These are phyloP conservation scores for Phytophthora gonapodyides DNA, from an alignment of 352 stramenopile species.

Conservation along the genomic window DNA sequence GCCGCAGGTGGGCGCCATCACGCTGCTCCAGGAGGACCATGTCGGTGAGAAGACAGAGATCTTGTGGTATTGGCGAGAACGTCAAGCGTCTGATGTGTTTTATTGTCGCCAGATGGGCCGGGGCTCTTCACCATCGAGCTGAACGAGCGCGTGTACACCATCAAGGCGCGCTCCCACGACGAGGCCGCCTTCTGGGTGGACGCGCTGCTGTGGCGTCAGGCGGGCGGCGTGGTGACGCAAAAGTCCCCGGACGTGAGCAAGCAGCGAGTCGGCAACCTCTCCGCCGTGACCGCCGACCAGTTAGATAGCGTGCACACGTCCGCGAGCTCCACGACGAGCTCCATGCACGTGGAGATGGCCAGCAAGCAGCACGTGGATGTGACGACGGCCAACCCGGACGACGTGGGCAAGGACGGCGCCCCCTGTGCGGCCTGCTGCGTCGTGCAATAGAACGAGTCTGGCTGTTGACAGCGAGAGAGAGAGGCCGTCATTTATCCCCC, in stretches of 20 bases:
- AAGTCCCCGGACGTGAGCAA: slow-evolving; percentile 66
- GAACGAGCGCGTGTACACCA: slow-evolving; percentile 91
- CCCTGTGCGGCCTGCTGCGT: slow-evolving; percentile 69
- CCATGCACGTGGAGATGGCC: slow-evolving; percentile 32
- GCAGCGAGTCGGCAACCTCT: slow-evolving; percentile 42
- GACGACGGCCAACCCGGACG: slow-evolving; percentile 15
- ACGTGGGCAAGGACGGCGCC: slow-evolving; percentile 52
- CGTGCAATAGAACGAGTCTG: slow-evolving; percentile 57
- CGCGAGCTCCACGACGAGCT: slow-evolving; percentile 27
- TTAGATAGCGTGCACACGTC: slow-evolving; percentile 34
- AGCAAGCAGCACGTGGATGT: slow-evolving; percentile 37
- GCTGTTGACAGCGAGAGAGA: slow-evolving; percentile 14
- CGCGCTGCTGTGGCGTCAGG: slow-evolving; percentile 83
- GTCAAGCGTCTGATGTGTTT: slow-evolving; percentile 14
- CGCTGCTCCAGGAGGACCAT: slow-evolving; percentile 72
- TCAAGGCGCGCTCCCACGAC: slow-evolving; percentile 87
- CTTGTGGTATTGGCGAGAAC: not conserved
- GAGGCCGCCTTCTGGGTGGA: slow-evolving; percentile 90
- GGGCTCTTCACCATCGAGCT: slow-evolving; percentile 90
- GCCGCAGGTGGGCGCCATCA: slow-evolving; percentile 90
- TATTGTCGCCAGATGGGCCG: slow-evolving; percentile 56
- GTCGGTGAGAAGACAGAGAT: slow-evolving; percentile 39
- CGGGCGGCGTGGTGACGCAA: slow-evolving; percentile 76
- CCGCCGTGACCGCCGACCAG: slow-evolving; percentile 42
- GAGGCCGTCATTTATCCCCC: slow-evolving; percentile 29